phyloP scores from a whole-genome alignment of 768 basidiomycete species.

The Termitomyces eurrhizus region DNA sequence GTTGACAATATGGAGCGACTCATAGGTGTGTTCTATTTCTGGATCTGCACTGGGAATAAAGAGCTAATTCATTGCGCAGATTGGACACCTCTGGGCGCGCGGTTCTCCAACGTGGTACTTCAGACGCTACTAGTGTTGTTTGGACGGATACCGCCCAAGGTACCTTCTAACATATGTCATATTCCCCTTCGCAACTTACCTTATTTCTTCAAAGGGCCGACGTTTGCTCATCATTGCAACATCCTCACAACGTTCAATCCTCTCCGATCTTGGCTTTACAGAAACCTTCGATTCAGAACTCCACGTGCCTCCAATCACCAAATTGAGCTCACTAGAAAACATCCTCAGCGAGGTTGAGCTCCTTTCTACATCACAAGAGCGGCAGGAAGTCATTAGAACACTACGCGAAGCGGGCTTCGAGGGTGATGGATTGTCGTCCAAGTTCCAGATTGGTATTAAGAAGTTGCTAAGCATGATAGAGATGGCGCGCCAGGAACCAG shows the following conservation, averaged over 20 bases:
- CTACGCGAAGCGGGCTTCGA: conserved; percentile 71
- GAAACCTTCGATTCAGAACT: conserved; percentile 89
- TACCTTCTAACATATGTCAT: conserved; percentile 25
- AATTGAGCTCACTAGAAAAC: conserved; percentile 64
- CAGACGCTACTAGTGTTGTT: conserved; percentile 89
- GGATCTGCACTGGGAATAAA: neutral
- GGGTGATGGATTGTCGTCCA: conserved; percentile 41
- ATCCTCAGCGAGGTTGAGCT: conserved; percentile 79
- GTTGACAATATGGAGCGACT: conserved; percentile 93
- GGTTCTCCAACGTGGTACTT: conserved; percentile 92
- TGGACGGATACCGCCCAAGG: conserved; percentile 89
- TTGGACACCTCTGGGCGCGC: conserved; percentile 95
- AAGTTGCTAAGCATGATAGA: conserved; percentile 87
- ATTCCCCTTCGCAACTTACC: neutral
- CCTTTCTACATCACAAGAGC: conserved; percentile 56
- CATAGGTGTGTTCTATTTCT: conserved; percentile 54
- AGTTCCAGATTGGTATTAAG: conserved; percentile 87
- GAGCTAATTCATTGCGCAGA: conserved; percentile 42
- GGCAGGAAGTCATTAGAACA: conserved; percentile 55
- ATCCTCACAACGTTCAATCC: conserved; percentile 80
- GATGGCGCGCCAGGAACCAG: conserved; percentile 96
- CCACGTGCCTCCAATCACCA: conserved; percentile 76
- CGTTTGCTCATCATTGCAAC: conserved; percentile 91
- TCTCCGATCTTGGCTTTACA: conserved; percentile 85
- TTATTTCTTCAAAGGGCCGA: conserved; percentile 55